Percentiles rank a stretch among this genome's conserved stretches.
These are phyloP conservation scores for Monosporascus sp. DNA, from an alignment of 2,329 filamentous ascomycete genomes.

Conservation along the genomic window DNA sequence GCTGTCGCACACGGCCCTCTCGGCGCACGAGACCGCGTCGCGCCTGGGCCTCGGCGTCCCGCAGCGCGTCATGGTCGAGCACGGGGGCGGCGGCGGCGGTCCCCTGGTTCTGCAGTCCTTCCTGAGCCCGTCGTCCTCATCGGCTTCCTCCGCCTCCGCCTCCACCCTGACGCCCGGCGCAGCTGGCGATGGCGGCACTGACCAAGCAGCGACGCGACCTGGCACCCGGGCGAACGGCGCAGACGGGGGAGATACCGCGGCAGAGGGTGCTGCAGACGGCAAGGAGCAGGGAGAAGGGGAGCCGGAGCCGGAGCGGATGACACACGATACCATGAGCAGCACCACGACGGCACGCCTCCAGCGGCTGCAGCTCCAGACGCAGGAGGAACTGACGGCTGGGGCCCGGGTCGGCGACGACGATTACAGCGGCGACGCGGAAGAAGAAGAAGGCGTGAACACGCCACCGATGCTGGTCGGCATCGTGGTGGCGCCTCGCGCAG, in stretches of 20 bases:
- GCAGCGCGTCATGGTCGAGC: conserved; percentile 55
- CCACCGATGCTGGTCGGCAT: conserved; percentile 50
- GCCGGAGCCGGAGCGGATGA: not conserved
- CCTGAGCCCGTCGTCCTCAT: conserved; percentile 11
- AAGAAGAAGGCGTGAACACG: conserved; percentile 19
- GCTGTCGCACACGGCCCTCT: conserved; percentile 47
- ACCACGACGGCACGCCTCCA: not conserved
- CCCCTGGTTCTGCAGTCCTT: conserved; percentile 28
- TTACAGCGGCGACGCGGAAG: conserved; percentile 7
- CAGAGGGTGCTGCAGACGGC: not conserved
- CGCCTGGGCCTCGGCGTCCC: conserved; percentile 49
- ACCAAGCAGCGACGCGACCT: not conserved
- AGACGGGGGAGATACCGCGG: not conserved
- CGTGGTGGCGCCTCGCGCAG: conserved; percentile 44
- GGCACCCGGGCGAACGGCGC: not conserved
- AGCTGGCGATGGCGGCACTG: not conserved
- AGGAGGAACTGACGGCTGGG: not conserved
- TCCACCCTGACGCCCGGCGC: not conserved
- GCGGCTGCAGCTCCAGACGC: conserved; percentile 3
- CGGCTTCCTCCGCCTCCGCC: not conserved
- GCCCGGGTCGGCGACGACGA: not conserved
- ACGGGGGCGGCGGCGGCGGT: conserved; percentile 26
- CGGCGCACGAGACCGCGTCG: conserved; percentile 45
- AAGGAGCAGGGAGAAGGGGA: not conserved
- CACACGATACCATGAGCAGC: not conserved